Conservation (phyloP, 306 rosid species). For the Quercus agrifolia region DNA sequence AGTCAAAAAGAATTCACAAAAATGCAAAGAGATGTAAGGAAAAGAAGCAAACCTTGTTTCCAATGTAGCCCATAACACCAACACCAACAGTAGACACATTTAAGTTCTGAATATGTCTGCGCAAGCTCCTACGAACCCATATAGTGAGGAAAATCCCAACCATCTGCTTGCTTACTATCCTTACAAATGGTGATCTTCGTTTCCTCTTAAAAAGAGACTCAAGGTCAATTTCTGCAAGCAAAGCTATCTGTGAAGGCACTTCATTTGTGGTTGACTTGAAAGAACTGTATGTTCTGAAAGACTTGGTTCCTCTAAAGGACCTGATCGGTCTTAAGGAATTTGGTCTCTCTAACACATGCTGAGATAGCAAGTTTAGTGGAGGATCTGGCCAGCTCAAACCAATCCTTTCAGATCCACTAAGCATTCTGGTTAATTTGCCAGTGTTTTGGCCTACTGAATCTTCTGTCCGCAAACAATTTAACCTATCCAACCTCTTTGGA, state of each 20-base stretch:
- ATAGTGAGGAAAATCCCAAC: constrained; percentile 84
- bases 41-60: constrained; percentile 74
- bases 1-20: neutral
- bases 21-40: neutral
- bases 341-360: constrained; percentile 45
- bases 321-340: constrained; percentile 46
- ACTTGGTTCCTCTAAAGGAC: constrained; percentile 55
- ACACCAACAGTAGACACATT: constrained; percentile 95
- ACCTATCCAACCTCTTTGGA: constrained; percentile 58
- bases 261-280: constrained; percentile 56
- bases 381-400: constrained; percentile 96
- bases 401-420: constrained; percentile 76
- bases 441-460: constrained; percentile 28
- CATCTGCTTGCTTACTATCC: constrained; percentile 94
- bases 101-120: constrained; percentile 80
- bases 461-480: constrained; percentile 54
- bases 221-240: constrained; percentile 73
- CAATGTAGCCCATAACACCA: constrained; percentile 97
- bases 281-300: constrained; percentile 47
- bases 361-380: constrained; percentile 60
- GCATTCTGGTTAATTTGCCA: constrained; percentile 54
- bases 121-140: constrained; percentile 88
- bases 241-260: constrained; percentile 35
- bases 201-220: constrained; percentile 76
- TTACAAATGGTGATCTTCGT: constrained; percentile 68